Percentiles rank a stretch among this genome's conserved stretches.
Evolutionary conservation across 1,139 yeast genomes (phyloP).

Genomic region (Suhomyces panamericanus): DNA sequence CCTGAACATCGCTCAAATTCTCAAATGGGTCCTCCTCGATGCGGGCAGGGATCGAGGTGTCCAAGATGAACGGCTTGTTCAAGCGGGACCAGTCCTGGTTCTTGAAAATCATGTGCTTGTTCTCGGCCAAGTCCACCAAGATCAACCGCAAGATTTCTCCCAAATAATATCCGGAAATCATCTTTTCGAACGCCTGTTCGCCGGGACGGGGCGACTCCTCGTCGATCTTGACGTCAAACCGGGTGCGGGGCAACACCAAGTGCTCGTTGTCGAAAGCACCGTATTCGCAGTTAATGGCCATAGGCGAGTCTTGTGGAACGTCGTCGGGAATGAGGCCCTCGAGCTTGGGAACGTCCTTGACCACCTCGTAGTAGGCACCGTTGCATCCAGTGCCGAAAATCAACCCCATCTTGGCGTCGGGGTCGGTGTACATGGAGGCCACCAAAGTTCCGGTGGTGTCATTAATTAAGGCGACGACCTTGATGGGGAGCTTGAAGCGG

Average conservation of each 20-base stretch:
- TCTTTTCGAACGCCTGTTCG: conserved; percentile 93
- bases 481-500: conserved; percentile 67
- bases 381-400: conserved; percentile 98
- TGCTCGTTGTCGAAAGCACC: conserved; percentile 97
- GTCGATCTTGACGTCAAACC: conserved; percentile 80
- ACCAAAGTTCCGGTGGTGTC: conserved; percentile 98
- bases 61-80: conserved; percentile 67
- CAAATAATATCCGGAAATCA: conserved; percentile 95
- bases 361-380: conserved; percentile 90
- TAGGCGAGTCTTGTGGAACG: conserved; percentile 61
- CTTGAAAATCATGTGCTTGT: conserved; percentile 63
- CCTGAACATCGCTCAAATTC: conserved; percentile 74
- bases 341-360: conserved; percentile 76
- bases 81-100: conserved; percentile 63
- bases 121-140: conserved; percentile 67
- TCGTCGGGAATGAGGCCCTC: conserved; percentile 69
- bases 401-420: conserved; percentile 88
- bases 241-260: conserved; percentile 80
- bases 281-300: conserved; percentile 98
- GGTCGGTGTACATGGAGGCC: conserved; percentile 90
- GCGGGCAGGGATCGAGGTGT: conserved; percentile 82
- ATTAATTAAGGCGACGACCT: conserved; percentile 88
- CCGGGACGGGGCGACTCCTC: conserved; percentile 92
- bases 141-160: conserved; percentile 89
- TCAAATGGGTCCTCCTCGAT: conserved; percentile 91